Evolutionary conservation across 371 early-diverging fungal genomes (phyloP).

Genomic region (Mucor piriformis): DNA sequence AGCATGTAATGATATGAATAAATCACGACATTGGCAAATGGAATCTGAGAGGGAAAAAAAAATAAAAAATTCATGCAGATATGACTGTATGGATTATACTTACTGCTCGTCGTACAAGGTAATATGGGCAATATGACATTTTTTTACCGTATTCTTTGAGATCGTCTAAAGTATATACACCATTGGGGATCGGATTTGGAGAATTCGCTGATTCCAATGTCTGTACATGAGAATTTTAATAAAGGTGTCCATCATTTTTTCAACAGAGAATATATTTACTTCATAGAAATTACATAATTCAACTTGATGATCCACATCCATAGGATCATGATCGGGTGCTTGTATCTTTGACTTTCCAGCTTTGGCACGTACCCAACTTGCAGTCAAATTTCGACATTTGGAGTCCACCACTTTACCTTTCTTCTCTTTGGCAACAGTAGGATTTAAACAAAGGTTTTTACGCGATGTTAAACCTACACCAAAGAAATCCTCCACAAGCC

Average conservation of each 20-base stretch:
- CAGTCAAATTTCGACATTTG: constrained; percentile 89
- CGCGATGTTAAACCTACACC: constrained; percentile 96
- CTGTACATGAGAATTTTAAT: too few species aligned
- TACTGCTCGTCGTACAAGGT: constrained; percentile 87
- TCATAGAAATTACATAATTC: constrained; percentile 88
- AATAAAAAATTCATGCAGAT: background rate
- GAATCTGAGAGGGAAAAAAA: constrained; percentile 53
- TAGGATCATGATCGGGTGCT: constrained; percentile 33
- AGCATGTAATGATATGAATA: constrained; percentile 99
- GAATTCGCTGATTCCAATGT: constrained; percentile 70
- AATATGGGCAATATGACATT: constrained; percentile 95
- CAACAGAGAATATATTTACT: constrained; percentile 43
- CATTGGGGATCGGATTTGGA: constrained; percentile 77
- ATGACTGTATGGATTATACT: background rate
- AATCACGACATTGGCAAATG: constrained; percentile 96
- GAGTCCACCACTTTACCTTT: constrained; percentile 90
- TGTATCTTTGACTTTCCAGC: constrained; percentile 49
- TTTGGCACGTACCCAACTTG: constrained; percentile 91
- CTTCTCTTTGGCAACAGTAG: constrained; percentile 81
- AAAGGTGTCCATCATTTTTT: too few species aligned
- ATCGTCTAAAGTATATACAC: constrained; percentile 97
- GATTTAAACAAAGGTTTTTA: constrained; percentile 96
- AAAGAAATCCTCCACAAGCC: constrained; percentile 81
- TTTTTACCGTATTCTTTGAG: constrained; percentile 78
- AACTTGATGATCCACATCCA: constrained; percentile 44